Base-by-base conservation (phyloP, 345 rosid species). In the Linum tenue region DNA sequence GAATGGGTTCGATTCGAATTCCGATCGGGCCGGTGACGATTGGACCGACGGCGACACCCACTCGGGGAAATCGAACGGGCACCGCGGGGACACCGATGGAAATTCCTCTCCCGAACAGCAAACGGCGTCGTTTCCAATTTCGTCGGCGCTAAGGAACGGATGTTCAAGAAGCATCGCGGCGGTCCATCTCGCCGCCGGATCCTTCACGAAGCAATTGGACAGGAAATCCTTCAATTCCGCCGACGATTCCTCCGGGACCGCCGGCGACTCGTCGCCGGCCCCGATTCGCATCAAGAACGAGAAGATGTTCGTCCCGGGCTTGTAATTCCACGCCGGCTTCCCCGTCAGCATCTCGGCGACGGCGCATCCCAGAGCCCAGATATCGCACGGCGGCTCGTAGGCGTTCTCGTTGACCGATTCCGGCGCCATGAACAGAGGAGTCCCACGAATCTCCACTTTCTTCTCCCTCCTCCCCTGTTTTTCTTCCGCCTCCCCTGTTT, bases 281-380 rank as follows among this genome's bases (percentile, higher is more conserved):
- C 70, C 74, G 55, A 69, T 72, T 10, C 62, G 36, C 8, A 75
- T 58, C 62, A 72, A 35, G 55, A 75, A 53, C 10, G 55, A 44
- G 35, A 66, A 69, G 7, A 67, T 36, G 17, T 72, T 64, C 5
- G 12, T 43, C 3, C 63, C 70, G 7, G 55, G 35, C 41, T 53
- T 50, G 15, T 57, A 63, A 40, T 64, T 53, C 79, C 78, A 72
- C 0, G 82, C 74, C 9, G 74, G 70, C 39, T 72, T 69, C 22
- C 82, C 82, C 0, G 79, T 61, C 3, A 69, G 35, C 82, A 75
- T 75, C 79, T 78, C 82, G 4, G 72, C 66, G 5, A 78, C 42
- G 2, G 78, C 57, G 17, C 79, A 75, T 11, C 79, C 82, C 31
- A 78, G 75, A 11, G 77, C 78, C 82, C 82, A 78, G 0, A 78